Base-by-base conservation (phyloP, 805 yeast genomes). In the Saturnispora dispora region DNA sequence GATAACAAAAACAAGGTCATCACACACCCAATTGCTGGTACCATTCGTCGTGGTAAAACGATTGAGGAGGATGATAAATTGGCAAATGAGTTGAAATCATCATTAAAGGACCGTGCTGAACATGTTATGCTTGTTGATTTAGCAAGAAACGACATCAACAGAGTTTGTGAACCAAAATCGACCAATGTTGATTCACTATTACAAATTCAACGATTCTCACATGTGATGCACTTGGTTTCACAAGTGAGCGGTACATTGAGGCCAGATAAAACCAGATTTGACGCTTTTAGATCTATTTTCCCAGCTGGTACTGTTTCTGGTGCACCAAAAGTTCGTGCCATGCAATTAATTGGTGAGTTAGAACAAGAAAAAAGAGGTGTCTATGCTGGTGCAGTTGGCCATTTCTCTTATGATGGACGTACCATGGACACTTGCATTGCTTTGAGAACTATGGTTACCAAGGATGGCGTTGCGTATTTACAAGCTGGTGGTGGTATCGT, bases 401-500 rank as follows among this genome's bases (percentile, higher is more conserved):
- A 86, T 65, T 93, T 97, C 96, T 89, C 96, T 1, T 93, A 90
- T 65, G 96, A 89, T 62, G 88, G 91, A n/a, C 81, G 79, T 59
- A 78, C 88, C 28, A 91, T 93, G 98, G 95, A 93, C 64, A 93
- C 98, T 1, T 93, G 99, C 70, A 93, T 93, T 65, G 99, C 99
- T 0, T 73, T 93, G 60, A 80, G 99, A 70, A 93, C 99, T 0
- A 91, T 93, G 99, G 89, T 93, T 44, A 84, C 79, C 64, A 93
- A 93, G 64, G 88, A 91, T 58, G 91, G 90, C 25, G 74, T 79
- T 48, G 97, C 96, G 0, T 91, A 89, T 62, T 74, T 93, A 59
- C 99, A 93, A 73, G 98, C 99, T 2, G 99, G 99, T 57, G 99
- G 99, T 52, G 99, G 99, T 53, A 93, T 93, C 65, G 99, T 93